A percentile compares a stretch with the other conserved stretches of the same genome.
phyloP scores from a whole-genome alignment of 2,329 filamentous ascomycete genomes.

The Lasiodiplodia gonubiensis region DNA sequence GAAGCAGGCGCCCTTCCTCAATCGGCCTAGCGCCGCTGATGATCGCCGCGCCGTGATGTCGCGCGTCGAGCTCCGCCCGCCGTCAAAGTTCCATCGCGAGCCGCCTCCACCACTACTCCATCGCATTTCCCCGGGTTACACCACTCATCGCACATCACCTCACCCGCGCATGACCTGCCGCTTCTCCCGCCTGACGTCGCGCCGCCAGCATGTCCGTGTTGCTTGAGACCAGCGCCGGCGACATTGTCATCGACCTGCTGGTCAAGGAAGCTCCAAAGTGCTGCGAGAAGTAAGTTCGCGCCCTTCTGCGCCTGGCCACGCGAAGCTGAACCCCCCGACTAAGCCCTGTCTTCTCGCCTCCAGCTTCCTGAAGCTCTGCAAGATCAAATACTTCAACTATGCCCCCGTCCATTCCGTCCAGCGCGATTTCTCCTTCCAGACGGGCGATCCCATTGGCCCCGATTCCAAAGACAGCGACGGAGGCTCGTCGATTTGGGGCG shows the following conservation, averaged over 20 bases:
- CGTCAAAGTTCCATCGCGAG: slow-evolving; percentile 5
- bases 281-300: slow-evolving; percentile 85
- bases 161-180: slow-evolving; percentile 8
- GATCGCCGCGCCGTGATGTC: slow-evolving; percentile 21
- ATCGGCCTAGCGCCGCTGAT: slow-evolving; percentile 1
- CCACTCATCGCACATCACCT: neutral
- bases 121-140: slow-evolving; percentile 4
- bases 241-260: slow-evolving; percentile 92
- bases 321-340: slow-evolving; percentile 61
- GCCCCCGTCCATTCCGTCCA: slow-evolving; percentile 90
- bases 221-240: slow-evolving; percentile 88
- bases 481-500: slow-evolving; percentile 90
- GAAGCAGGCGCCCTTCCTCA: slow-evolving; percentile 18
- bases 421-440: slow-evolving; percentile 95
- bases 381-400: slow-evolving; percentile 99
- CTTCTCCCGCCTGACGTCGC: neutral
- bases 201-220: slow-evolving; percentile 78
- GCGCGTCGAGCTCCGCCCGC: slow-evolving; percentile 13
- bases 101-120: slow-evolving; percentile 8
- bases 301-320: slow-evolving; percentile 34
- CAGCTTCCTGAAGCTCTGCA: slow-evolving; percentile 98
- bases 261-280: slow-evolving; percentile 87
- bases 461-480: slow-evolving; percentile 85
- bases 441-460: slow-evolving; percentile 90
- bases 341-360: slow-evolving; percentile 53